Conservation (phyloP, 2,329 filamentous ascomycete genomes). For the Aspergillus versicolor region DNA sequence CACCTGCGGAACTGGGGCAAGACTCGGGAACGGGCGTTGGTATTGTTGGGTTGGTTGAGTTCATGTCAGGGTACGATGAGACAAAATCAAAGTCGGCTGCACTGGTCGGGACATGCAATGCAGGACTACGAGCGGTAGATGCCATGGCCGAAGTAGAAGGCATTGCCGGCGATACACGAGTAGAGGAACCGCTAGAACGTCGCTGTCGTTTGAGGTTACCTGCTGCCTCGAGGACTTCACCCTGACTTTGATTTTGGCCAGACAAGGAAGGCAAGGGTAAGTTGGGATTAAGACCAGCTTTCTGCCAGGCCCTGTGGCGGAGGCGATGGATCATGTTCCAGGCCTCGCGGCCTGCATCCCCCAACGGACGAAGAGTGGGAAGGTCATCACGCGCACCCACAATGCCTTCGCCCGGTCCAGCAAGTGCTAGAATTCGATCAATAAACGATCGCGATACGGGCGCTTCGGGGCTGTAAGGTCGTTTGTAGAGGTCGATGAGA, state of each 20-base stretch:
- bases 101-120: conserved; percentile 29
- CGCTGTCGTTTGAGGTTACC: no score
- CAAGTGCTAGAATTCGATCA: conserved; percentile 47
- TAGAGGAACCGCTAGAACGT: no score
- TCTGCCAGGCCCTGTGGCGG: conserved; percentile 49
- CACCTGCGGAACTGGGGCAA: no score
- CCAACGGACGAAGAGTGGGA: conserved; percentile 44
- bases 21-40: no score
- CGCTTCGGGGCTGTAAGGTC: conserved; percentile 46
- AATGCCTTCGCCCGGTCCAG: conserved; percentile 46
- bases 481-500: conserved; percentile 50
- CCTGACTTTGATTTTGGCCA: conserved; percentile 43
- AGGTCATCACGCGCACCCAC: conserved; percentile 47
- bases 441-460: conserved; percentile 46
- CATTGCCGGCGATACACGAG: conserved; percentile 3
- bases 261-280: conserved; percentile 45
- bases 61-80: no score
- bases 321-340: conserved; percentile 50
- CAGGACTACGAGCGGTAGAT: conserved; percentile 23
- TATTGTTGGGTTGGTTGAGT: no score
- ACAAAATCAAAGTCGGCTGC: conserved; percentile 43
- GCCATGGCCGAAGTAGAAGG: conserved; percentile 26
- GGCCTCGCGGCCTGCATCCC: conserved; percentile 48
- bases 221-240: conserved; percentile 22
- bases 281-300: conserved; percentile 47